Base-by-base conservation (phyloP, 306 rosid species). In the Citrullus amarus region DNA sequence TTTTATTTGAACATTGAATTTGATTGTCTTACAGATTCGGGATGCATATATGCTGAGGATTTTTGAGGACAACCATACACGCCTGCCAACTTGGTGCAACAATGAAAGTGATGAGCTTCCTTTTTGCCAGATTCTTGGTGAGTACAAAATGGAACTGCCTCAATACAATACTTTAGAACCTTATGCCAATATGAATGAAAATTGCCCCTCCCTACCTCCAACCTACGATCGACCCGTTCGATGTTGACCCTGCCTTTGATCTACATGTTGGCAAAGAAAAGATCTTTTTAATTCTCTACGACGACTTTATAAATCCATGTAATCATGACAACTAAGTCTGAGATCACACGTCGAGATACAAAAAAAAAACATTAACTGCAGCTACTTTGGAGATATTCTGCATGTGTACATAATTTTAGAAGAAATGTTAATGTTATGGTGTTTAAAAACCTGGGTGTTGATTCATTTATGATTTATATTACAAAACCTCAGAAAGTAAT, bases 121-220 rank as follows among this genome's bases (percentile, higher is more conserved):
- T 2, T 95, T 95, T 85, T 95, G 98, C 92, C 97, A 95, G 89
- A 89, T 95, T 90, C 97, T 95, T 46, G 98, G 98, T 51, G 97
- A 95, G 76, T 92, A 88, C 67, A 79, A 83, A 86, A 95, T 95
- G 97, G 97, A 95, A 84, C 85, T 95, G 59, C 98, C 98, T 30
- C 87, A 87, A 79, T 95, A 92, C 65, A 92, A 95, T 89, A 85
- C 97, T 17, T 54, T 92, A 76, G 89, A 88, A 75, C 97, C 92
- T 20, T 95, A 92, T 61, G 85, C 96, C 38, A 89, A 91, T 84
- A 95, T 95, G 98, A 95, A 95, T 18, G 97, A 95, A 88, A 78
- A 89, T 28, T 95, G 98, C 86, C 97, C 97, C 75, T 89, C 98
- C 36, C 84, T 92, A 30, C 98, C 98, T 41, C 97, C 97, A 58